Evolutionary conservation across 371 early-diverging fungal species (phyloP).

Genomic region (Mucor irregularis): DNA sequence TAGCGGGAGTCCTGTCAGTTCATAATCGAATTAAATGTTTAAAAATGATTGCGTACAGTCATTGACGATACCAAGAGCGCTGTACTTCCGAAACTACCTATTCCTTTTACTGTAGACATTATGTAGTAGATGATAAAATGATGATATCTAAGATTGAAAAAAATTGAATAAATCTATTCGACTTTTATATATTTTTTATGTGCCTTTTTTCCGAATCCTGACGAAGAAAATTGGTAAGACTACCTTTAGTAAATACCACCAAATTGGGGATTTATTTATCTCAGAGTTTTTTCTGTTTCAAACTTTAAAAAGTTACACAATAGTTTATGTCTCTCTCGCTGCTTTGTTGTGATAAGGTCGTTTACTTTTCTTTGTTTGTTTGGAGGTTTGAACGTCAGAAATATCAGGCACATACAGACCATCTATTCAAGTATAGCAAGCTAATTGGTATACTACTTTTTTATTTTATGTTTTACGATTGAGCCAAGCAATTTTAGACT

Average conservation of each 20-base stretch:
- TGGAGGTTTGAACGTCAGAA: no score
- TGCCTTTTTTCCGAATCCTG: slow-evolving; percentile 8
- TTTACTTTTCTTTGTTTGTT: no score
- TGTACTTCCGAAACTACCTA: slow-evolving; percentile 38
- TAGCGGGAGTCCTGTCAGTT: no score
- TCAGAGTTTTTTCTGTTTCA: slow-evolving; percentile 3
- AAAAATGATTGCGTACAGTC: slow-evolving; percentile 25
- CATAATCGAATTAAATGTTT: not conserved
- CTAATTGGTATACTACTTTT: no score
- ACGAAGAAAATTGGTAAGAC: not conserved
- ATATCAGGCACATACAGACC: no score
- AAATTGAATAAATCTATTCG: not conserved
- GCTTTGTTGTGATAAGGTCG: no score
- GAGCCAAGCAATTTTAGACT: no score
- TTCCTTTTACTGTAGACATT: slow-evolving; percentile 29
- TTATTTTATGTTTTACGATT: no score
- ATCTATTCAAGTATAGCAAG: no score
- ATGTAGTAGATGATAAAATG: not conserved
- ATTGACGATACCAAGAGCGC: slow-evolving; percentile 45
- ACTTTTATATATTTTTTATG: slow-evolving; percentile 2
- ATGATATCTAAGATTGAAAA: not conserved
- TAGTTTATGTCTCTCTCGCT: no score
- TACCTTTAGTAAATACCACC: slow-evolving; percentile 16
- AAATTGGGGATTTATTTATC: slow-evolving; percentile 7
- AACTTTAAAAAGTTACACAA: slow-evolving; percentile 3